Evolutionary conservation across 1,284 basidiomycete species (phyloP).

Genomic region (Stereum hirsutum): DNA sequence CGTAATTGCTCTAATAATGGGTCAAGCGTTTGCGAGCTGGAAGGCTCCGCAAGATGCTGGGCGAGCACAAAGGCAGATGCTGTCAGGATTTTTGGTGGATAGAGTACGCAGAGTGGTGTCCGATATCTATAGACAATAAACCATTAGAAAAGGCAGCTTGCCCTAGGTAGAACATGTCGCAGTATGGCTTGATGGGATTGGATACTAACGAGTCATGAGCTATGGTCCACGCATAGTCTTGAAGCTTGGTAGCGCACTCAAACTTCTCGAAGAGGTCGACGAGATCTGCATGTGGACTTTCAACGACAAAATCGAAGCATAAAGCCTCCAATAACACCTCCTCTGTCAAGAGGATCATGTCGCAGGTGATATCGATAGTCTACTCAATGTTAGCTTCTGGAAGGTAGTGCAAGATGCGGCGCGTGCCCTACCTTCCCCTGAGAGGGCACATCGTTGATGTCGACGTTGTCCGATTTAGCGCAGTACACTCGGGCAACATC

Average conservation of each 20-base stretch:
- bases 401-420: background rate
- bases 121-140: slow-evolving; percentile 42
- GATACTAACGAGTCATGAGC: slow-evolving; percentile 73
- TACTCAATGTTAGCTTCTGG: slow-evolving; percentile 17
- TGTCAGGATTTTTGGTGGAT: slow-evolving; percentile 57
- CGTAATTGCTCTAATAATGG: no score
- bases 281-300: slow-evolving; percentile 73
- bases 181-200: no score
- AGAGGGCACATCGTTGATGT: slow-evolving; percentile 44
- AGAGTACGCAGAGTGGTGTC: slow-evolving; percentile 67
- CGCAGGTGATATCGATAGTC: slow-evolving; percentile 71
- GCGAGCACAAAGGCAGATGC: slow-evolving; percentile 68
- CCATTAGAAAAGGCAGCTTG: slow-evolving; percentile 1
- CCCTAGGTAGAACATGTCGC: slow-evolving; percentile 1
- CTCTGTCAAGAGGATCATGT: slow-evolving; percentile 69
- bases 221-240: slow-evolving; percentile 74
- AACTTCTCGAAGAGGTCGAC: slow-evolving; percentile 54
- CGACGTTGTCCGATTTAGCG: slow-evolving; percentile 54
- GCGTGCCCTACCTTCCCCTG: slow-evolving; percentile 46
- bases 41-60: slow-evolving; percentile 59
- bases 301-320: slow-evolving; percentile 86
- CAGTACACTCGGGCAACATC: slow-evolving; percentile 75
- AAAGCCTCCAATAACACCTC: slow-evolving; percentile 81
- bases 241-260: slow-evolving; percentile 36
- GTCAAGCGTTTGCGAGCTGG: slow-evolving; percentile 62